Percentiles rank a stretch among this genome's conserved stretches.
phyloP scores from a whole-genome alignment of 2,329 filamentous ascomycete genomes.

The Talaromyces sp. region DNA sequence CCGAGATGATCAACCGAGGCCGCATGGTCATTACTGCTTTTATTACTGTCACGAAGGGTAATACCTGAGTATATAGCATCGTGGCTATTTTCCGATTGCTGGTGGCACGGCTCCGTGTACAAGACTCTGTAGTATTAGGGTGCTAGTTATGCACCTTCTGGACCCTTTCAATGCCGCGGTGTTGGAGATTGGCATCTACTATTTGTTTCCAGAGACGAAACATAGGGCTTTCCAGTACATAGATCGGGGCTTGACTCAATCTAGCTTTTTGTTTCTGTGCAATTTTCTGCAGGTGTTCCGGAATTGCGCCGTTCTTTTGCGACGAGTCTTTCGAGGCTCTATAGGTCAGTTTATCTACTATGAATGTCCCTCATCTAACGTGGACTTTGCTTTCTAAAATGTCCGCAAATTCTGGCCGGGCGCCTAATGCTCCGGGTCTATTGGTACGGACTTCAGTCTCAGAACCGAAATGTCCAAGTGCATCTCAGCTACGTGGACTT shows the following conservation, averaged over 20 bases:
- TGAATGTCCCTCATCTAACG: neutral
- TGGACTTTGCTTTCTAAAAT: neutral
- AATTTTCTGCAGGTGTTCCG: neutral
- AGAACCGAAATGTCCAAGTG: neutral
- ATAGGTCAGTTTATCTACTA: neutral
- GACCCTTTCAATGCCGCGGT: neutral
- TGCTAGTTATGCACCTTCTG: neutral
- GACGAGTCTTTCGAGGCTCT: neutral
- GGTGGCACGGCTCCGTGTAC: neutral
- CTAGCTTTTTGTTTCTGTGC: neutral
- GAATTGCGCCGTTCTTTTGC: neutral
- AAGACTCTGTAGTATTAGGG: neutral
- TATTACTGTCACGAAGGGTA: too few relatives aligned
- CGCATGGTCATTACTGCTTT: neutral
- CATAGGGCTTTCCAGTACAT: neutral
- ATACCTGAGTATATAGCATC: neutral
- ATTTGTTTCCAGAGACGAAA: neutral
- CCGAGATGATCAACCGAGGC: neutral
- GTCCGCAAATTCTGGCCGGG: neutral
- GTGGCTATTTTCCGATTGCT: neutral
- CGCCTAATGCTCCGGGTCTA: neutral
- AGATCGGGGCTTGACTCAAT: neutral
- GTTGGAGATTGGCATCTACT: neutral
- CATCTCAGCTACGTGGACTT: neutral
- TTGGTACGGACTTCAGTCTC: neutral